phyloP scores from a whole-genome alignment of 2,329 filamentous ascomycete species.

The Fusarium goolgardi region DNA sequence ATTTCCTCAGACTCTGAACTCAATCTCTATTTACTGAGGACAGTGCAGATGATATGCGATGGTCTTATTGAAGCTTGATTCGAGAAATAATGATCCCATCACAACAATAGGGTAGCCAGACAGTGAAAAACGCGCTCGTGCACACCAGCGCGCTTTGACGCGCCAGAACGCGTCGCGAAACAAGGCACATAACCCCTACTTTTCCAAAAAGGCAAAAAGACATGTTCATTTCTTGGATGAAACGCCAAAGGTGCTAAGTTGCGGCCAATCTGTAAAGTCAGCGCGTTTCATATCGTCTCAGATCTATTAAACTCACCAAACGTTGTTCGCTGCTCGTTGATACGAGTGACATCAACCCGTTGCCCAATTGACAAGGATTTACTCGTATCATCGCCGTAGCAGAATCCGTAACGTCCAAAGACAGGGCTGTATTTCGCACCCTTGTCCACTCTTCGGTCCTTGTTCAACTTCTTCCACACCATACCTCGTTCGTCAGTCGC shows the following conservation, averaged over 20 bases:
- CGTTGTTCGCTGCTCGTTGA: constrained; percentile 32
- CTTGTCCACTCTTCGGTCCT: constrained; percentile 40
- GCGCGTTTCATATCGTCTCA: accelerated
- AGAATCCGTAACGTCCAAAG: constrained; percentile 44
- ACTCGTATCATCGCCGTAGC: constrained; percentile 26
- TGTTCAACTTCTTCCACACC: constrained; percentile 45
- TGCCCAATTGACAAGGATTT: constrained; percentile 26
- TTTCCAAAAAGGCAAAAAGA: too few species aligned
- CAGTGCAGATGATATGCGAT: not conserved
- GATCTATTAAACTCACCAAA: constrained; percentile 29
- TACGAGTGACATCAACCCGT: constrained; percentile 16
- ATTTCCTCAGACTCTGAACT: not conserved
- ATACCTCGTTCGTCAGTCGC: constrained; percentile 36
- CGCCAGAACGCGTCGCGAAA: not conserved
- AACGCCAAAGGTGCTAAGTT: constrained; percentile 29
- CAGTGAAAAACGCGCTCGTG: not conserved
- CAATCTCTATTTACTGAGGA: accelerated
- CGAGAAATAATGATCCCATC: not conserved
- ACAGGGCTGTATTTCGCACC: constrained; percentile 44
- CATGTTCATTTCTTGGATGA: constrained; percentile 23
- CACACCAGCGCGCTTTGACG: not conserved
- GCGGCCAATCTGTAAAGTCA: constrained; percentile 37
- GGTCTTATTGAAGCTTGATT: not conserved
- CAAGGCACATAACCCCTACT: not conserved
- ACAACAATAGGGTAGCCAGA: not conserved